Base-by-base conservation (phyloP, 495 filamentous ascomycete species). In the Hypomontagnella monticulosa region DNA sequence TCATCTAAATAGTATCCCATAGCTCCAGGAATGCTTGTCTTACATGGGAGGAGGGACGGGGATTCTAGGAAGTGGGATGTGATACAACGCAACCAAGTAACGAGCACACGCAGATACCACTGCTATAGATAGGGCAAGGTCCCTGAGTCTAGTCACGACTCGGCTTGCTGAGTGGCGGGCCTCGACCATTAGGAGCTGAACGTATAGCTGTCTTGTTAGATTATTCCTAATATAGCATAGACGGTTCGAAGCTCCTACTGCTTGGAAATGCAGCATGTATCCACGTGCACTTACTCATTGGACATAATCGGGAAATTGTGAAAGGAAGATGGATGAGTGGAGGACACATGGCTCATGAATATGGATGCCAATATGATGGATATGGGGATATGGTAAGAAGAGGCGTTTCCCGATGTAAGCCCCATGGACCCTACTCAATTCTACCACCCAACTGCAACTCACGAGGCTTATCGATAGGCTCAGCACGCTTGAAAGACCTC, bases 211-310 rank as follows among this genome's bases (percentile, higher is more conserved):
- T 1, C 11, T 5, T n/a, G 42, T 20, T 43, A 37, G 37, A 20
- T 14, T 5, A 7, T 16, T 43, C 14, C 14, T 8, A 18, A 55
- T 33, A 33, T 43, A 33, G 36, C n/a, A 55, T 55, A 43, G 20
- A 37, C 8, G 14, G 19, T 14, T 15, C 10, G 36, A 44, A 37
- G 9, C 33, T 10, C 27, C 36, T 36, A 47, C 30, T 46, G 18
- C 23, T 11, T 14, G 34, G 4, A 7, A 15, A 42, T 36, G 18
- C 33, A 48, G 43, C 36, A 50, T 41, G 33, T 9, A 3, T 12
- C 52, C 61, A 57, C 61, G 61, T 63, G 61, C 18, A 12, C 15
- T 32, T 32, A 27, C 52, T 46, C 23, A 63, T 63, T 63, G 61
- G 61, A 14, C 44, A 10, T 38, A 46, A 15, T n/a, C 14, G 1